Conservation (phyloP, 2,329 filamentous ascomycete species). For the Pestalotiopsis sp. region DNA sequence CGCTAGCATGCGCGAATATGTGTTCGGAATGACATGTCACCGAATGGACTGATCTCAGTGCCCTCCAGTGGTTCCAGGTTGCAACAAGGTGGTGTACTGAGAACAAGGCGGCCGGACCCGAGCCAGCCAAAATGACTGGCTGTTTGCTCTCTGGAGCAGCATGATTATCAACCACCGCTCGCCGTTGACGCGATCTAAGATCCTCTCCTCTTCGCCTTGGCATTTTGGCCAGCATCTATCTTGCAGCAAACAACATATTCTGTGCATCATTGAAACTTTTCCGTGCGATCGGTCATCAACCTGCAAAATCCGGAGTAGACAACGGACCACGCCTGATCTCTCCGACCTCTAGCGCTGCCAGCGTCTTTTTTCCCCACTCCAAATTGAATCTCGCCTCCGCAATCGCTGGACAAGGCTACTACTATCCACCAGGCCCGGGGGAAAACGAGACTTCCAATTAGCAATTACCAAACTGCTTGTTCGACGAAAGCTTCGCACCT, state of each 20-base stretch:
- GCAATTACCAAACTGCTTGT: background rate
- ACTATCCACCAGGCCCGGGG: background rate
- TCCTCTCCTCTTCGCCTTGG: no score
- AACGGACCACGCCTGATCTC: background rate
- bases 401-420: slow-evolving; percentile 11
- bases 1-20: background rate
- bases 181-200: no score
- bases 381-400: slow-evolving; percentile 11
- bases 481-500: background rate
- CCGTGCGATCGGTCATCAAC: background rate
- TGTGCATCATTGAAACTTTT: background rate
- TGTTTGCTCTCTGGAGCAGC: background rate
- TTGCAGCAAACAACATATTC: background rate
- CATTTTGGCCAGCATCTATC: no score
- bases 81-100: background rate
- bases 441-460: background rate
- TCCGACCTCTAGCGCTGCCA: background rate
- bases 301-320: background rate
- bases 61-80: background rate
- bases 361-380: slow-evolving; percentile 3
- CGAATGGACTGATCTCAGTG: background rate
- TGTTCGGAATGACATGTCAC: background rate
- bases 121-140: background rate
- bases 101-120: background rate
- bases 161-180: background rate